Percentiles rank a stretch among this genome's conserved stretches.
These are phyloP conservation scores for Fusarium graminum DNA, from an alignment of 2,329 filamentous ascomycete species.

Conservation along the genomic window DNA sequence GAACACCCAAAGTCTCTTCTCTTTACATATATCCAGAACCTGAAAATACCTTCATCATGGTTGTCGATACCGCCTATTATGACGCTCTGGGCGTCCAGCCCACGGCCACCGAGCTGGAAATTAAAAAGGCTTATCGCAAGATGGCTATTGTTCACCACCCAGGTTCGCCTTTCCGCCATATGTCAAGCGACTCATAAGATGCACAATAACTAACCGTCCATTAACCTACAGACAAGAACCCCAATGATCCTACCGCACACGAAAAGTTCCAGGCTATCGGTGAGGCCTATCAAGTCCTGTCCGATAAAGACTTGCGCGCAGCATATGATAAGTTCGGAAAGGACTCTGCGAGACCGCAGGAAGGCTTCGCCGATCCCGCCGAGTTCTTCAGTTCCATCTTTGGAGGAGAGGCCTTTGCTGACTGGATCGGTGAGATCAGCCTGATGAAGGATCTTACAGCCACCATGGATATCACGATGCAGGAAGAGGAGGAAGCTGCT, in stretches of 20 bases:
- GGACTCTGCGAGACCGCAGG: conserved; percentile 89
- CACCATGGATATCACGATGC: conserved; percentile 97
- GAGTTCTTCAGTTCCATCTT: conserved; percentile 99
- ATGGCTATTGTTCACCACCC: conserved; percentile 94
- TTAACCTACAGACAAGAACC: conserved; percentile 85
- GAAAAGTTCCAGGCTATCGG: conserved; percentile 92
- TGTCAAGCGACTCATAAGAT: conserved; percentile 1
- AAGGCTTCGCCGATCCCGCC: conserved; percentile 93
- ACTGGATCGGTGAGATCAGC: conserved; percentile 98
- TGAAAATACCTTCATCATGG: conserved; percentile 69
- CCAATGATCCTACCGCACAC: conserved; percentile 92
- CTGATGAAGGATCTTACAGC: conserved; percentile 98
- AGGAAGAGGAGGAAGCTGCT: conserved; percentile 75
- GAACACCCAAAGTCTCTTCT: conserved; percentile 15
- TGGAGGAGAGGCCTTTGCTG: conserved; percentile 92
- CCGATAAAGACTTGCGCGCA: conserved; percentile 85
- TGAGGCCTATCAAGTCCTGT: conserved; percentile 83
- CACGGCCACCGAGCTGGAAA: conserved; percentile 89
- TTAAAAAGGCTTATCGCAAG: conserved; percentile 97
- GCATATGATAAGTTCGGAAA: conserved; percentile 98
- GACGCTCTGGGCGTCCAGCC: conserved; percentile 87
- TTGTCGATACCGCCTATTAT: conserved; percentile 90
- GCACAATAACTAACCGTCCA: conserved; percentile 14
- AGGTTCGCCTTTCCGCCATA: conserved; percentile 62
- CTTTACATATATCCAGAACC: conserved; percentile 15